A percentile compares a stretch with the other conserved stretches of the same genome.
These are phyloP conservation scores for Fusarium praegraminearum DNA, from an alignment of 2,329 filamentous ascomycete genomes.

Conservation along the genomic window DNA sequence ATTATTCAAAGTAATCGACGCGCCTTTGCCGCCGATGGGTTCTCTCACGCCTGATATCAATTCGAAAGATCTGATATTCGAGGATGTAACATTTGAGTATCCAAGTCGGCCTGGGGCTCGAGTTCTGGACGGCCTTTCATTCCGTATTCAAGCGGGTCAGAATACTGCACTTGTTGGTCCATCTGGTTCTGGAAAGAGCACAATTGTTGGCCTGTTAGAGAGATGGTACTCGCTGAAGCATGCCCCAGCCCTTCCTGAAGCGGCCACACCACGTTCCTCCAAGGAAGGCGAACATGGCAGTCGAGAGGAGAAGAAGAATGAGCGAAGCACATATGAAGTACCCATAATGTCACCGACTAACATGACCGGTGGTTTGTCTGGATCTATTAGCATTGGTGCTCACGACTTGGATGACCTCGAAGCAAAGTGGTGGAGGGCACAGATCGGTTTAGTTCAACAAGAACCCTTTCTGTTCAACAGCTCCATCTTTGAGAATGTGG, in stretches of 20 bases:
- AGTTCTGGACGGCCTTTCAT: conserved; percentile 59
- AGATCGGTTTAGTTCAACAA: conserved; percentile 61
- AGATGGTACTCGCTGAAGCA: conserved; percentile 66
- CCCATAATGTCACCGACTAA: neutral
- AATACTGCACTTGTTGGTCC: conserved; percentile 76
- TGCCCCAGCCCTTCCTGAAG: conserved; percentile 6
- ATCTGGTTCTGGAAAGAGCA: conserved; percentile 76
- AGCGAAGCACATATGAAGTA: conserved; percentile 35
- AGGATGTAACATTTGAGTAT: conserved; percentile 35
- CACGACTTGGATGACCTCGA: conserved; percentile 29
- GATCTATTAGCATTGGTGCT: conserved; percentile 11
- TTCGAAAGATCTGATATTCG: conserved; percentile 61
- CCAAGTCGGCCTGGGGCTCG: conserved; percentile 32
- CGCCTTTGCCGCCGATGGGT: conserved; percentile 30
- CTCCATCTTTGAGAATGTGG: conserved; percentile 60
- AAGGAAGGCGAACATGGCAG: neutral
- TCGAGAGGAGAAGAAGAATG: neutral
- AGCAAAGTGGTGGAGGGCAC: conserved; percentile 27
- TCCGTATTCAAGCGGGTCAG: conserved; percentile 68
- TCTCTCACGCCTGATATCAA: conserved; percentile 41
- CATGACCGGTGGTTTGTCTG: conserved; percentile 3
- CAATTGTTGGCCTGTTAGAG: conserved; percentile 73
- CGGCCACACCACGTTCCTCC: neutral
- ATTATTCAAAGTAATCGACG: conserved; percentile 46
- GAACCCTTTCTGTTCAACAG: conserved; percentile 67